Evolutionary conservation across 1,139 yeast genomes (phyloP).

Genomic region (Saccharomyces hybrid): DNA sequence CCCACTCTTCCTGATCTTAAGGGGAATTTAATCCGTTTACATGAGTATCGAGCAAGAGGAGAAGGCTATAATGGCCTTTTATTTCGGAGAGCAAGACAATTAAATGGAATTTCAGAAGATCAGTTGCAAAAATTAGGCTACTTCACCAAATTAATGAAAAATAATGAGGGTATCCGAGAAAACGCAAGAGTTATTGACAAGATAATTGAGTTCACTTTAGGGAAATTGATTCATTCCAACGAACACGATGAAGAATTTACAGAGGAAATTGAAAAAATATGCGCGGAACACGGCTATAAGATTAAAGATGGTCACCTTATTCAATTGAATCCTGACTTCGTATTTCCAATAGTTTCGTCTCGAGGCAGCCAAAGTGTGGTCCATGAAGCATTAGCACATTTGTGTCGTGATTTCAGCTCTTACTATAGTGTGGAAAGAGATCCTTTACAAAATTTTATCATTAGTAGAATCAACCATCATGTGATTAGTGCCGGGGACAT

Average conservation of each 20-base stretch:
- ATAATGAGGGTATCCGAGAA: constrained; percentile 39
- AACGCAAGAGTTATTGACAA: constrained; percentile 43
- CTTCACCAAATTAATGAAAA: constrained; percentile 40
- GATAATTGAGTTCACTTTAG: constrained; percentile 39
- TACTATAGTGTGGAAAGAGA: constrained; percentile 41
- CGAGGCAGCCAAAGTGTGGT: constrained; percentile 39
- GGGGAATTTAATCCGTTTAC: constrained; percentile 15
- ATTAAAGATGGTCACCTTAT: constrained; percentile 6
- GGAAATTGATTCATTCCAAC: constrained; percentile 33
- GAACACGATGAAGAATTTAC: constrained; percentile 29
- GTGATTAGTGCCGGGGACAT: constrained; percentile 29
- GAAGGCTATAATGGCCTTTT: constrained; percentile 19
- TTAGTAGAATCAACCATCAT: constrained; percentile 29
- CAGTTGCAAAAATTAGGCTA: constrained; percentile 46
- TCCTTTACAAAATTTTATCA: constrained; percentile 48
- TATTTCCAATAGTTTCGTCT: constrained; percentile 8
- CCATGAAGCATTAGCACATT: constrained; percentile 66
- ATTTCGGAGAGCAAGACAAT: constrained; percentile 15
- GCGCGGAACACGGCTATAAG: constrained; percentile 16
- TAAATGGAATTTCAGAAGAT: constrained; percentile 9
- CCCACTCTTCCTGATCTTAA: constrained; percentile 14
- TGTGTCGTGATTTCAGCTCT: constrained; percentile 63
- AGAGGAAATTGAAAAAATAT: constrained; percentile 24
- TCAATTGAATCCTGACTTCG: neutral
- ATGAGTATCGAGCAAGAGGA: constrained; percentile 17